Conservation (phyloP, 2,329 filamentous ascomycete species). For the Pestalotiopsis sp. region DNA sequence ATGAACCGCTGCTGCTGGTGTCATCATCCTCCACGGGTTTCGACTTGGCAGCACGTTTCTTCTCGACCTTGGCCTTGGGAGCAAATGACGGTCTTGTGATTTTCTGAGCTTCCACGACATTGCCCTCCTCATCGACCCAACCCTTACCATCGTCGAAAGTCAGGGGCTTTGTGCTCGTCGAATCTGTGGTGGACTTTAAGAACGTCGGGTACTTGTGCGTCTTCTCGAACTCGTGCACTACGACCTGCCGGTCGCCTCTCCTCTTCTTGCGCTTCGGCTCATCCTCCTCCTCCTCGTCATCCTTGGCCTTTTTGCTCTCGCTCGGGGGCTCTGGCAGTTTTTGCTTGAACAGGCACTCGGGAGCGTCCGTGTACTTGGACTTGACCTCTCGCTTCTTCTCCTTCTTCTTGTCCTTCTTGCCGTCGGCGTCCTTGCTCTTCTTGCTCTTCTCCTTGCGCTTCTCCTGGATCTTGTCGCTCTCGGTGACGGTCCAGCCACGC, state of each 20-base stretch:
- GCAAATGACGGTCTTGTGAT: conserved; percentile 34
- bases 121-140: conserved; percentile 82
- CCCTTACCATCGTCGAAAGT: conserved; percentile 83
- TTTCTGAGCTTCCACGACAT: conserved; percentile 67
- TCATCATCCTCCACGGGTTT: conserved; percentile 23
- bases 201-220: conserved; percentile 83
- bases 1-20: conserved; percentile 40
- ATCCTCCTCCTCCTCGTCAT: conserved; percentile 42
- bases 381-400: conserved; percentile 59
- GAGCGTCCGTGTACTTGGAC: conserved; percentile 79
- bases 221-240: conserved; percentile 89
- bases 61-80: conserved; percentile 22
- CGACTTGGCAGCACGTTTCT: conserved; percentile 17
- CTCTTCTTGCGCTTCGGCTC: conserved; percentile 62
- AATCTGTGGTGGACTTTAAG: conserved; percentile 60
- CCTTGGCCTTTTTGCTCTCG: conserved; percentile 42
- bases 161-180: conserved; percentile 45
- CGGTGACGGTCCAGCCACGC: conserved; percentile 82
- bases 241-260: conserved; percentile 59
- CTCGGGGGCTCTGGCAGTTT: conserved; percentile 61
- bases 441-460: conserved; percentile 47
- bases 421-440: conserved; percentile 46
- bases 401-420: conserved; percentile 54
- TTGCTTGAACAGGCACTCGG: conserved; percentile 85
- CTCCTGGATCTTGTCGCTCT: conserved; percentile 49